These are phyloP conservation scores for Paramecium biaurelia DNA, from an alignment of 73 alveolate species.

Conservation along the genomic window DNA sequence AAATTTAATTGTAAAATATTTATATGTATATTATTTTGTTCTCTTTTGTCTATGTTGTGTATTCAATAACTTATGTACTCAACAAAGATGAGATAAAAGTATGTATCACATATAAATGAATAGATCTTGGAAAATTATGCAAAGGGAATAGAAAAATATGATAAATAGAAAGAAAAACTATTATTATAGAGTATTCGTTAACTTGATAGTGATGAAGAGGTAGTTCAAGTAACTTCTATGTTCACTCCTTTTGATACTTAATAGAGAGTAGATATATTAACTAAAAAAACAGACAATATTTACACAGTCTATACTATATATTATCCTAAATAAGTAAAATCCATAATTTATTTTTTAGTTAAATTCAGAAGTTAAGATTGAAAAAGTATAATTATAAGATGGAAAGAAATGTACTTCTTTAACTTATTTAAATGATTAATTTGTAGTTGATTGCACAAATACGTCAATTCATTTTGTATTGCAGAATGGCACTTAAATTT, in stretches of 20 bases:
- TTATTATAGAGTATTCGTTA: background rate
- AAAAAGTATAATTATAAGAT: background rate
- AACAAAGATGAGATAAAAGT: background rate
- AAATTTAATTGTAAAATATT: background rate
- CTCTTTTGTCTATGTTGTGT: slow-evolving; percentile 10
- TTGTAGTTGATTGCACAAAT: background rate
- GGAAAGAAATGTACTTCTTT: background rate
- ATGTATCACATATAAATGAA: background rate
- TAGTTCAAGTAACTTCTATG: background rate
- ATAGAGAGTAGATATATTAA: background rate
- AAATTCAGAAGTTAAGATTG: background rate
- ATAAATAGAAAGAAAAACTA: background rate
- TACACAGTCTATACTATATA: background rate
- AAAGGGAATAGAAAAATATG: background rate
- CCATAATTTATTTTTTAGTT: background rate
- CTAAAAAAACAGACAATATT: background rate
- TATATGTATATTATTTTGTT: background rate
- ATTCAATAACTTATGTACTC: background rate
- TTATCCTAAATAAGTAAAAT: background rate
- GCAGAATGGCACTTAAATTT: background rate
- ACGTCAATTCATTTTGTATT: background rate
- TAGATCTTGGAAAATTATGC: background rate
- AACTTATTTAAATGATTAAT: background rate
- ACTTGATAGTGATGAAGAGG: background rate
- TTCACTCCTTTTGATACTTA: background rate